Conservation (phyloP, 805 yeast genomes). For the Scheffersomyces stipitis region DNA sequence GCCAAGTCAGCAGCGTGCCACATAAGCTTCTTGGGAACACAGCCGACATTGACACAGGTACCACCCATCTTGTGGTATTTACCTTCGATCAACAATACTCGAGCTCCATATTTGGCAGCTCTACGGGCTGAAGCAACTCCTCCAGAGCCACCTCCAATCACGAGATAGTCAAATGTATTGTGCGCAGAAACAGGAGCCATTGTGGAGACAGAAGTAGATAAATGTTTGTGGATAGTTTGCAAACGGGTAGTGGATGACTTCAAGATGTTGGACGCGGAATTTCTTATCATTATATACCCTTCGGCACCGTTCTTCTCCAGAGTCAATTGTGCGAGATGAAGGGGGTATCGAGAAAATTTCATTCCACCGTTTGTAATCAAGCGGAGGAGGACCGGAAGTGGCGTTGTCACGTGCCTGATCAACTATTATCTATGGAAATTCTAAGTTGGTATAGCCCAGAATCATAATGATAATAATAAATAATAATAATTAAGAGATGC, state of each 20-base stretch:
- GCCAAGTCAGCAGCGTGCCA: constrained; percentile 97
- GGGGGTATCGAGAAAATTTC: no score
- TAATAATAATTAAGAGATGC: no score
- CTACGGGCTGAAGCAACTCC: constrained; percentile 99
- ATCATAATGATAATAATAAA: no score
- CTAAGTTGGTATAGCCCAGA: no score
- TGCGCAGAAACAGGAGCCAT: constrained; percentile 59
- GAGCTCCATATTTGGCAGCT: constrained; percentile 92
- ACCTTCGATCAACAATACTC: constrained; percentile 78
- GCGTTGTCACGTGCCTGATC: no score
- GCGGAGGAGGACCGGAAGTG: no score
- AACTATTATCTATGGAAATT: no score
- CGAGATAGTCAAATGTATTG: constrained; percentile 84
- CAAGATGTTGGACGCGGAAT: no score
- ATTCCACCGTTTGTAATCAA: no score
- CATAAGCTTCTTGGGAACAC: constrained; percentile 98
- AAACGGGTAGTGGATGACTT: constrained; percentile 20
- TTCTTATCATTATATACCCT: no score
- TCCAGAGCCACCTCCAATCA: constrained; percentile 98
- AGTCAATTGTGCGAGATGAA: no score
- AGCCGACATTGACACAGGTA: constrained; percentile 98
- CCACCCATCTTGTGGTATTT: constrained; percentile 78
- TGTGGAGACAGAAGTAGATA: constrained; percentile 12
- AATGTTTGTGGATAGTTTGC: constrained; percentile 27
- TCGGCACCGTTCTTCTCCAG: no score